These are phyloP conservation scores for Quercus berberidifolia DNA, from an alignment of 306 rosid species.

Conservation along the genomic window DNA sequence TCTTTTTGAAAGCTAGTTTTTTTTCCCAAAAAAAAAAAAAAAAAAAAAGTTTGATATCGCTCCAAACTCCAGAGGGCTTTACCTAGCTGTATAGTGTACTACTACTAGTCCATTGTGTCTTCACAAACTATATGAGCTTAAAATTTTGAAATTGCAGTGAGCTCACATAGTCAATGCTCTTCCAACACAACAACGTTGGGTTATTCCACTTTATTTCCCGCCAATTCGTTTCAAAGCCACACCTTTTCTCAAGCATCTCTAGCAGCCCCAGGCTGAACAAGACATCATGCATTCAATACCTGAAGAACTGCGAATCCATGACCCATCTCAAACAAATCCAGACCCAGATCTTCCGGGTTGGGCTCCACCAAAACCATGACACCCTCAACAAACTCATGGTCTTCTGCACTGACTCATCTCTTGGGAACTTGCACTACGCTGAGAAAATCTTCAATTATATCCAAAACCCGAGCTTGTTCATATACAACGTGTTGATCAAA, in stretches of 20 bases:
- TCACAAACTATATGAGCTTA: not conserved
- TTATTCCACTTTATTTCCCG: constrained; percentile 6
- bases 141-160: not conserved
- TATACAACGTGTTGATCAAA: constrained; percentile 34
- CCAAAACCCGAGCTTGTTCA: constrained; percentile 28
- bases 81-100: too few relatives aligned
- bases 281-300: constrained; percentile 27
- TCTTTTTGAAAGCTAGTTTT: too few relatives aligned
- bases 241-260: not conserved
- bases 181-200: not conserved
- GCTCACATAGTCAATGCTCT: constrained; percentile 6
- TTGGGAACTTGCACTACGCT: constrained; percentile 26
- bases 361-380: constrained; percentile 29
- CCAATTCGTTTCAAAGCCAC: not conserved
- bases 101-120: too few relatives aligned
- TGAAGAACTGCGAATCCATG: constrained; percentile 31
- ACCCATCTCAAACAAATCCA: constrained; percentile 36
- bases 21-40: too few relatives aligned
- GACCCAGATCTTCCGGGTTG: constrained; percentile 28
- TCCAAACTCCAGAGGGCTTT: too few relatives aligned
- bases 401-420: constrained; percentile 29
- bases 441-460: constrained; percentile 22
- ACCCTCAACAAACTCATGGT: constrained; percentile 26
- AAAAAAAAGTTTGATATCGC: too few relatives aligned
- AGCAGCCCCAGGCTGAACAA: not conserved